A percentile compares a stretch with the other conserved stretches of the same genome.
Conservation (phyloP, 192 early-diverging fungal species). For the Coemansia aciculifera region DNA sequence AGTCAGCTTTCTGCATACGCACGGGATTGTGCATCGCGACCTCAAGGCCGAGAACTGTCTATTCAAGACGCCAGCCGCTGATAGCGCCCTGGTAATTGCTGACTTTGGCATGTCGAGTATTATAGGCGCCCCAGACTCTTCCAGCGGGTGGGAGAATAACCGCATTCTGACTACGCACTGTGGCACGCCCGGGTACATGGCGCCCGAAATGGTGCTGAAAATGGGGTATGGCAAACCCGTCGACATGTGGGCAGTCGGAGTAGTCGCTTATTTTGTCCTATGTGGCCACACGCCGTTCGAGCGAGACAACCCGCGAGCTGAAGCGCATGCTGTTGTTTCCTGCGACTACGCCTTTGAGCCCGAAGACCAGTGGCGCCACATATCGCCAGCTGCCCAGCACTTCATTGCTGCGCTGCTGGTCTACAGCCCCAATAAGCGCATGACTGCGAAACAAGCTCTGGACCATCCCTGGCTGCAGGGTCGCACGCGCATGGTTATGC, state of each 20-base stretch:
- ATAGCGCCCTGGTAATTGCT: slow-evolving; percentile 69
- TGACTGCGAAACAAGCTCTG: slow-evolving; percentile 75
- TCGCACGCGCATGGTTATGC: not conserved
- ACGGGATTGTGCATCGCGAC: slow-evolving; percentile 85
- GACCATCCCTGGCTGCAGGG: slow-evolving; percentile 73
- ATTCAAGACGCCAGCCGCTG: slow-evolving; percentile 61
- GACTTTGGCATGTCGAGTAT: slow-evolving; percentile 80
- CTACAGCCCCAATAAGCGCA: slow-evolving; percentile 64
- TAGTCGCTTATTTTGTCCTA: slow-evolving; percentile 74
- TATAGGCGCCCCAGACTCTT: slow-evolving; percentile 24
- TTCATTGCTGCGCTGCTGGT: slow-evolving; percentile 73
- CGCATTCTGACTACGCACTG: slow-evolving; percentile 68
- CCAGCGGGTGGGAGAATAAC: slow-evolving; percentile 43
- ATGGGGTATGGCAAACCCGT: slow-evolving; percentile 72
- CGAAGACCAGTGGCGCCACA: slow-evolving; percentile 61
- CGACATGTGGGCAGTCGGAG: slow-evolving; percentile 81
- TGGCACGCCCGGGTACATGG: slow-evolving; percentile 84
- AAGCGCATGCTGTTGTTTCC: slow-evolving; percentile 62
- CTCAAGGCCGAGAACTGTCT: slow-evolving; percentile 79
- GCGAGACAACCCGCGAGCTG: slow-evolving; percentile 44
- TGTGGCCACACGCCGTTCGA: slow-evolving; percentile 76
- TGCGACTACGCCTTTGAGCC: slow-evolving; percentile 67
- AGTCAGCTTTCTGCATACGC: slow-evolving; percentile 80
- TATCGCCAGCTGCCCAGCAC: slow-evolving; percentile 62
- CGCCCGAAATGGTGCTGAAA: slow-evolving; percentile 54